Conservation (phyloP, 192 early-diverging fungal genomes). For the Coemansia sp. region DNA sequence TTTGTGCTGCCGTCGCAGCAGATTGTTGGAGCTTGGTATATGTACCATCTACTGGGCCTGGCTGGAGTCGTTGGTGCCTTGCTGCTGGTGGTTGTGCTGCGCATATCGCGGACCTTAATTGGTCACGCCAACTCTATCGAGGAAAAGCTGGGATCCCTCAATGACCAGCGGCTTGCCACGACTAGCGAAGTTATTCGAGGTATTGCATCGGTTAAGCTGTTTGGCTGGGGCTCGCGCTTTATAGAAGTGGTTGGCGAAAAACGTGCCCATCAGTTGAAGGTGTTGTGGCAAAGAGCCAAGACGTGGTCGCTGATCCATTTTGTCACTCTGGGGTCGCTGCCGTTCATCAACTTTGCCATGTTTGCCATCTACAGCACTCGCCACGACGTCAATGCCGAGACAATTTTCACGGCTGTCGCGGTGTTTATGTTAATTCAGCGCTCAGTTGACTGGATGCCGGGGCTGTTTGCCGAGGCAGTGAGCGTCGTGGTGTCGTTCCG, state of each 20-base stretch:
- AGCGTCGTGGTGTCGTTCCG: slow-evolving; percentile 61
- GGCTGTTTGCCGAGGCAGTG: slow-evolving; percentile 55
- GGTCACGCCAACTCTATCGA: slow-evolving; percentile 56
- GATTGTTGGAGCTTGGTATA: slow-evolving; percentile 61
- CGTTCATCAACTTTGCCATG: slow-evolving; percentile 58
- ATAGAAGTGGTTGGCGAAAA: slow-evolving; percentile 64
- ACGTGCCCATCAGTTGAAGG: slow-evolving; percentile 59
- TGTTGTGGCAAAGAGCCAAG: slow-evolving; percentile 46
- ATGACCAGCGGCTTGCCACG: slow-evolving; percentile 72
- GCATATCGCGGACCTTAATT: slow-evolving; percentile 52
- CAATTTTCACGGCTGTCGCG: slow-evolving; percentile 68
- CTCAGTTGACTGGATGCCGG: slow-evolving; percentile 60
- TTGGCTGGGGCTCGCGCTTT: slow-evolving; percentile 80
- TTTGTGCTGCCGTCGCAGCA: slow-evolving; percentile 62
- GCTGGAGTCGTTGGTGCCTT: slow-evolving; percentile 75
- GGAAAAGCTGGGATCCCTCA: slow-evolving; percentile 54
- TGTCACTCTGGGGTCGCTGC: slow-evolving; percentile 57
- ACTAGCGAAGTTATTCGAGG: slow-evolving; percentile 81
- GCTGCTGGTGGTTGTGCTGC: slow-evolving; percentile 60
- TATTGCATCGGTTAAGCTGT: slow-evolving; percentile 88
- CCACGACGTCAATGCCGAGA: slow-evolving; percentile 57
- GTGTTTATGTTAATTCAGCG: slow-evolving; percentile 70
- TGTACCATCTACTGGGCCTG: slow-evolving; percentile 75
- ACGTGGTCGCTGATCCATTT: slow-evolving; percentile 61
- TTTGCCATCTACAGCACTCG: slow-evolving; percentile 62